Evolutionary conservation across 176 grass and related monocot genomes (phyloP).

Genomic region (Poa pratensis): DNA sequence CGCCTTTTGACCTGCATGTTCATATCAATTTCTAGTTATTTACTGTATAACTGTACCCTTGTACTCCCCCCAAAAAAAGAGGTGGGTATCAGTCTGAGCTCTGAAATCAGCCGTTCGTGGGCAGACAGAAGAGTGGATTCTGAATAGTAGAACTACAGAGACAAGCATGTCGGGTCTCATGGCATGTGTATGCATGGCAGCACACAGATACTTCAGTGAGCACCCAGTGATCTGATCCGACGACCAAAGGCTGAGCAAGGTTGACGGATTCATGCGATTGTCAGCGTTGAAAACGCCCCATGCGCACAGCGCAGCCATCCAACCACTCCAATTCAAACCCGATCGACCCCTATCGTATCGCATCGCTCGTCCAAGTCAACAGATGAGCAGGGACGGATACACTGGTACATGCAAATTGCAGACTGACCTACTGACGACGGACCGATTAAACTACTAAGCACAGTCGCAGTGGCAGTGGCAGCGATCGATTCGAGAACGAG

Average conservation of each 20-base stretch:
- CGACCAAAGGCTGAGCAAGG: background rate
- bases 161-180: too few species aligned
- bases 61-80: too few species aligned
- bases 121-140: background rate
- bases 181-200: background rate
- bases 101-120: too few species aligned
- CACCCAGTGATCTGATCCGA: background rate
- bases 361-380: background rate
- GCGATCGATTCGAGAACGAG: conserved; percentile 25
- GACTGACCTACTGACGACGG: background rate
- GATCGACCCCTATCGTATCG: background rate
- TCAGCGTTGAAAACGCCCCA: conserved; percentile 49
- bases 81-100: too few species aligned
- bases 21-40: too few species aligned
- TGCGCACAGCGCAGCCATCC: background rate
- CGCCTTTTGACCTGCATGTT: too few species aligned
- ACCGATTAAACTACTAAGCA: background rate
- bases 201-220: conserved; percentile 1
- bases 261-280: conserved; percentile 44
- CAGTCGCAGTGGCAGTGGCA: background rate
- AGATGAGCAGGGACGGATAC: background rate
- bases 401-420: background rate
- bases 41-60: too few species aligned
- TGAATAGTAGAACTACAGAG: background rate
- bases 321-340: conserved; percentile 36